phyloP scores from a whole-genome alignment of 1,139 yeast genomes.

The Sugiyamaella novakii region DNA sequence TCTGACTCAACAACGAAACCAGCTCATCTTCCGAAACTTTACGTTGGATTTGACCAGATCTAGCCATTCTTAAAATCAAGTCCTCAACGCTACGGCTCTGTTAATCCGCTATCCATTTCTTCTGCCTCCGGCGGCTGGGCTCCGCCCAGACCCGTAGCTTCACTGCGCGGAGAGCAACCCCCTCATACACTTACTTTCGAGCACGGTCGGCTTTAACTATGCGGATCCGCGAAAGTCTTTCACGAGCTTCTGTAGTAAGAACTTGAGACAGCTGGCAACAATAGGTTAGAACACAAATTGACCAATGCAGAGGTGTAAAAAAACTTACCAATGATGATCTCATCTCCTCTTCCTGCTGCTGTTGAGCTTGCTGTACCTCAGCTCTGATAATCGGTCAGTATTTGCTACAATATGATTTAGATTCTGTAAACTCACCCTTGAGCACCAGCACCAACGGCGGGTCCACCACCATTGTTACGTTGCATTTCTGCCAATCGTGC shows the following conservation, averaged over 20 bases:
- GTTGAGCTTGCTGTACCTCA: slow-evolving; percentile 16
- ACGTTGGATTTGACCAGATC: slow-evolving; percentile 72
- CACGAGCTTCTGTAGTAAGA: slow-evolving; percentile 80
- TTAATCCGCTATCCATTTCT: too few relatives aligned
- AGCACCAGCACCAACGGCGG: slow-evolving; percentile 5
- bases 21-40: slow-evolving; percentile 78
- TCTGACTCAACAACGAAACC: slow-evolving; percentile 78
- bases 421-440: slow-evolving; percentile 17
- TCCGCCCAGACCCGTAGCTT: background rate
- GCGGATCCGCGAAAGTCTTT: slow-evolving; percentile 80
- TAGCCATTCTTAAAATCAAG: slow-evolving; percentile 70
- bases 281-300: slow-evolving; percentile 34
- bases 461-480: slow-evolving; percentile 42
- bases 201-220: slow-evolving; percentile 93
- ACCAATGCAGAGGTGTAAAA: background rate
- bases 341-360: slow-evolving; percentile 40
- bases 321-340: slow-evolving; percentile 40
- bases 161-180: too few relatives aligned
- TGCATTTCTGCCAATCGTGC: slow-evolving; percentile 86
- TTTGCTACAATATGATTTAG: too few relatives aligned
- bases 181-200: slow-evolving; percentile 48
- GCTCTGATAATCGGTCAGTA: slow-evolving; percentile 1
- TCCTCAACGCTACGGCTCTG: slow-evolving; percentile 82
- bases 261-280: slow-evolving; percentile 59
- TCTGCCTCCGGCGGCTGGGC: too few relatives aligned